Evolutionary conservation across 768 basidiomycete genomes (phyloP).

Genomic region (Sarcodon aspratus): DNA sequence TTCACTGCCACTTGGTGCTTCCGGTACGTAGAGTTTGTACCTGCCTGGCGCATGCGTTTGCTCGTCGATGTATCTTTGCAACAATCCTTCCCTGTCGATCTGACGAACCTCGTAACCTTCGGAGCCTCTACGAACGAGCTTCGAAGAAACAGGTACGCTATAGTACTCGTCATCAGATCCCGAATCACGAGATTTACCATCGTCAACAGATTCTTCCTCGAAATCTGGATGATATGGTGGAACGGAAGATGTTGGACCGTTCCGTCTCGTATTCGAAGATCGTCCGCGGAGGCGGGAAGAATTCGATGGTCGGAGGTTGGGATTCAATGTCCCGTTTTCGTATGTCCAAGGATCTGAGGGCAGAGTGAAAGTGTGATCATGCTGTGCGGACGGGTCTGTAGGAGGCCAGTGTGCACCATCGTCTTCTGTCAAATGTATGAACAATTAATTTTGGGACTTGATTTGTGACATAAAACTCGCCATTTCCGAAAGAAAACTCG

Average conservation of each 20-base stretch:
- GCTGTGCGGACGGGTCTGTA: conserved; percentile 35
- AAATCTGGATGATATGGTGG: conserved; percentile 79
- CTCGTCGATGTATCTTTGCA: conserved; percentile 42
- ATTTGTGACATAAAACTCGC: conserved; percentile 43
- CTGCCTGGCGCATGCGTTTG: conserved; percentile 27
- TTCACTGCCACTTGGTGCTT: conserved; percentile 29
- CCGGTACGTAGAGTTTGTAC: conserved; percentile 61
- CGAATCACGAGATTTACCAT: conserved; percentile 6
- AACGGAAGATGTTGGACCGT: conserved; percentile 32
- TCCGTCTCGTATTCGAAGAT: conserved; percentile 7
- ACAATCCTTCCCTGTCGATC: conserved; percentile 51
- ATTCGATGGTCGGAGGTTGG: conserved; percentile 57
- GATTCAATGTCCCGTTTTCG: conserved; percentile 67
- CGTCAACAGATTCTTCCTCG: conserved; percentile 20
- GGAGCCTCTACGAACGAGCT: conserved; percentile 52
- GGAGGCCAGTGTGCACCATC: conserved; percentile 60
- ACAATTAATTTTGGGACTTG: conserved; percentile 3
- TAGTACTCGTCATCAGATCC: conserved; percentile 15
- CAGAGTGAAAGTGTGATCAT: conserved; percentile 31
- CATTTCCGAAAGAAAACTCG: conserved; percentile 55
- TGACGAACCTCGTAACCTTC: conserved; percentile 73
- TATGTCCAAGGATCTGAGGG: conserved; percentile 79
- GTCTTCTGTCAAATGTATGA: conserved; percentile 16
- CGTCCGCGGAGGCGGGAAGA: conserved; percentile 15
- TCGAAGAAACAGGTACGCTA: conserved; percentile 9